These are phyloP conservation scores for Cystofilobasidium capitatum DNA, from an alignment of 768 basidiomycete species.

Conservation along the genomic window DNA sequence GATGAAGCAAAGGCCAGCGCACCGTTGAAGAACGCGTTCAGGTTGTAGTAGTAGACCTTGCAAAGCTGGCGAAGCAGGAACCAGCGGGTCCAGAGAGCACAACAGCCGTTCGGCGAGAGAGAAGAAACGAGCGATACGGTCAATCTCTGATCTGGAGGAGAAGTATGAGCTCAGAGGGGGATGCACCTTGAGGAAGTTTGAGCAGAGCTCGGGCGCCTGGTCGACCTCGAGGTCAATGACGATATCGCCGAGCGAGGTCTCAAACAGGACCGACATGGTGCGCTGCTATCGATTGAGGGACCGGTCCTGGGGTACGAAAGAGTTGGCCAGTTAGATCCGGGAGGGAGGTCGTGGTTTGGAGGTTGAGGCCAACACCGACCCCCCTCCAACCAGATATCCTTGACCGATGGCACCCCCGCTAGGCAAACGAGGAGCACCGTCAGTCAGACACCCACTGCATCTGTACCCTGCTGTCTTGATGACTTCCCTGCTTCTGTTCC, in stretches of 20 bases:
- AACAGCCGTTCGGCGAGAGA: too few relatives aligned
- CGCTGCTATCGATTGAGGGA: background rate
- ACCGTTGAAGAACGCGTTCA: constrained; percentile 99
- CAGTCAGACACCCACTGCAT: too few relatives aligned
- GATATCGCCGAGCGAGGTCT: constrained; percentile 93
- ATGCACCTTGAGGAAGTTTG: constrained; percentile 76
- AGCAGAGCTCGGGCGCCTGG: constrained; percentile 76
- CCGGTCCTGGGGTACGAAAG: background rate
- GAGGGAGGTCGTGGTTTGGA: too few relatives aligned
- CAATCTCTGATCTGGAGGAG: too few relatives aligned
- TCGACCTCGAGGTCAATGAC: constrained; percentile 93
- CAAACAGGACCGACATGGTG: constrained; percentile 85
- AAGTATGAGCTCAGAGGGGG: background rate
- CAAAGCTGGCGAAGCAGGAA: constrained; percentile 56
- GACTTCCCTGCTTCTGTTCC: background rate
- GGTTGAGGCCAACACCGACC: too few relatives aligned
- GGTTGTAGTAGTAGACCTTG: constrained; percentile 92
- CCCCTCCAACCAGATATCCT: too few relatives aligned
- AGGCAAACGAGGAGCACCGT: too few relatives aligned
- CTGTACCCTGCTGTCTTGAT: too few relatives aligned
- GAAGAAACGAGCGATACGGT: too few relatives aligned
- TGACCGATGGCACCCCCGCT: too few relatives aligned
- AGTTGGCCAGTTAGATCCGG: background rate
- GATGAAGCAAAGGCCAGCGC: constrained; percentile 32
- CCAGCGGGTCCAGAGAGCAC: too few relatives aligned